Evolutionary conservation across 768 basidiomycete species (phyloP), one percentile per base, ranked within the genome.

Genomic region (Brasilioporus rufonigricans): DNA sequence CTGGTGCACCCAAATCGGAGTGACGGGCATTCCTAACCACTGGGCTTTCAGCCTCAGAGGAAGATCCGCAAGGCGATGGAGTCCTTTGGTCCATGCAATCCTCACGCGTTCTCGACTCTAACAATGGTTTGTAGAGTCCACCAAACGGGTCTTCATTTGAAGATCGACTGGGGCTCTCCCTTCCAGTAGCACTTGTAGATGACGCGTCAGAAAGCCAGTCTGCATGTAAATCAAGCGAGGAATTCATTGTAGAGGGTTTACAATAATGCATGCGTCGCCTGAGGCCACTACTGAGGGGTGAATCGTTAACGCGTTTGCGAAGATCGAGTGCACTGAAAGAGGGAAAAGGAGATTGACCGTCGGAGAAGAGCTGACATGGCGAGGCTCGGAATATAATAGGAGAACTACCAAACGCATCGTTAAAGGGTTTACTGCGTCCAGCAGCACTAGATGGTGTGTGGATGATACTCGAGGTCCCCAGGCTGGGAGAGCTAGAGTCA

Each of bases 31-130:
- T 71, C 56, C 69, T 59, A 31, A 71, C 57, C 18, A 86, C 79
- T 26, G 85, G 86, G 55, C 85, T 86, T 55, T 82, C 83, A 11
- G 46, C 50, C 50, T 65, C 71, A 7, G 69, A 61, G 39, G 65
- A 66, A 24, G 71, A 69, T 27, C 52, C 50, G 21, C 55, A 46
- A 21, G 62, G 58, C 2, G 60, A 61, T 27, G 60, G 49, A 18
- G 48, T 59, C 48, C 55, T 62, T 46, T 56, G 60, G 23, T 61
- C 50, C 40, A 33, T 32, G 10, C 44, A 38, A 4, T 53, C 48
- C 35, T 59, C 51, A 18, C 51, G 56, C 9, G 50, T 24, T 31
- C 55, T 63, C 2, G 65, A 45, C 41, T 50, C 35, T 12, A 55
- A 16, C 32, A 64, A 74, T 33, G 76, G 68, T 26, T 72, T 73